These are phyloP conservation scores for Rhizopus stolonifer DNA, from an alignment of 371 early-diverging fungal species.

Conservation along the genomic window DNA sequence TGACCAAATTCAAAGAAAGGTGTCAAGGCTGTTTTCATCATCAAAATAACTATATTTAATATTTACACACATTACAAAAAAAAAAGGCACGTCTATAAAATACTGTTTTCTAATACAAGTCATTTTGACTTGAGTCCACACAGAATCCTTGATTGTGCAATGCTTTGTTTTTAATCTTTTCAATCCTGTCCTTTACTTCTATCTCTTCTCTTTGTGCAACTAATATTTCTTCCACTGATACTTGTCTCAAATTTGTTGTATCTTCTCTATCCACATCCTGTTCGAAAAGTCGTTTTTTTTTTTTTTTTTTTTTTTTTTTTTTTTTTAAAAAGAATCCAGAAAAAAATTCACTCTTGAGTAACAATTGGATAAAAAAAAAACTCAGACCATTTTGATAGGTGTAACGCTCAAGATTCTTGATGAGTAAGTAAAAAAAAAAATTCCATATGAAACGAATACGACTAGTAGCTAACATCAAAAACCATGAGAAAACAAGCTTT, in stretches of 20 bases:
- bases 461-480: no score
- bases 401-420: no score
- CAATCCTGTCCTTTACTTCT: constrained; percentile 69
- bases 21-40: constrained; percentile 14
- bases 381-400: no score
- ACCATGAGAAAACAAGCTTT: no score
- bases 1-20: constrained; percentile 32
- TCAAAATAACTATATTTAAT: neutral
- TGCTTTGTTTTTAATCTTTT: constrained; percentile 68
- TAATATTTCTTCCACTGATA: constrained; percentile 79
- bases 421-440: no score
- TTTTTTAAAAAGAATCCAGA: no score
- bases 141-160: constrained; percentile 86
- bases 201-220: constrained; percentile 76
- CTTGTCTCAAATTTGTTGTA: constrained; percentile 68
- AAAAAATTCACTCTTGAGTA: no score
- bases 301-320: no score
- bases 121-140: constrained; percentile 79
- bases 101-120: constrained; percentile 61
- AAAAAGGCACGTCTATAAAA: neutral
- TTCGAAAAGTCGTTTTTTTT: no score
- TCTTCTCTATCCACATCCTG: constrained; percentile 80
- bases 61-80: neutral
- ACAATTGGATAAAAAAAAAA: no score
- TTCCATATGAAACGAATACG: no score